Evolutionary conservation across 2,329 filamentous ascomycete species (phyloP).

Genomic region (Ophiosphaerella herpotricha): DNA sequence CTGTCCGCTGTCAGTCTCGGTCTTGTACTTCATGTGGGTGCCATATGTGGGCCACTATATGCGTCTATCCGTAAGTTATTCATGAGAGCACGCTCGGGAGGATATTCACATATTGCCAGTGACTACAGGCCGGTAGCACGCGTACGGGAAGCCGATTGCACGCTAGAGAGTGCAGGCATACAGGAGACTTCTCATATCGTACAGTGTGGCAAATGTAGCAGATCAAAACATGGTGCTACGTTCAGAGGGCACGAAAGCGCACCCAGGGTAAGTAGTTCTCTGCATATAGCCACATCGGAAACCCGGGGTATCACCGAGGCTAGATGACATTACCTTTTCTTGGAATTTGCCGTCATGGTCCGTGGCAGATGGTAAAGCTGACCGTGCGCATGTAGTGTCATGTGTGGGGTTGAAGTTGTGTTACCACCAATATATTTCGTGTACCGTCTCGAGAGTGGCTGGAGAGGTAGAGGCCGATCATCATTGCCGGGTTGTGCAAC

Average conservation of each 20-base stretch:
- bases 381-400: conserved; percentile 30
- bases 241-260: conserved; percentile 1
- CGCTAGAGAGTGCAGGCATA: conserved; percentile 1
- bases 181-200: conserved; percentile 1
- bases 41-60: conserved; percentile 3
- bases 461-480: conserved; percentile 6
- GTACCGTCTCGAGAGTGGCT: conserved; percentile 22
- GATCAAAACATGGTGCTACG: conserved; percentile 16
- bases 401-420: conserved; percentile 27
- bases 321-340: conserved; percentile 9
- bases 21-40: conserved; percentile 4
- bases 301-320: conserved; percentile 7
- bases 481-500: conserved; percentile 14
- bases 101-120: conserved; percentile 1
- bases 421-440: conserved; percentile 20
- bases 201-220: conserved; percentile 13
- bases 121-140: conserved; percentile 10
- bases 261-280: conserved; percentile 1
- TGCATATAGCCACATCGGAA: conserved; percentile 13
- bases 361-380: conserved; percentile 11
- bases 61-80: conserved; percentile 2
- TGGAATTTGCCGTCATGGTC: conserved; percentile 4
- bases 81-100: background rate
- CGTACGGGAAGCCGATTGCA: conserved; percentile 12
- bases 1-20: conserved; percentile 18